Percentiles rank a stretch among this genome's conserved stretches.
Conservation (phyloP, 257 asterid species). For the Ligustrum vulgare region DNA sequence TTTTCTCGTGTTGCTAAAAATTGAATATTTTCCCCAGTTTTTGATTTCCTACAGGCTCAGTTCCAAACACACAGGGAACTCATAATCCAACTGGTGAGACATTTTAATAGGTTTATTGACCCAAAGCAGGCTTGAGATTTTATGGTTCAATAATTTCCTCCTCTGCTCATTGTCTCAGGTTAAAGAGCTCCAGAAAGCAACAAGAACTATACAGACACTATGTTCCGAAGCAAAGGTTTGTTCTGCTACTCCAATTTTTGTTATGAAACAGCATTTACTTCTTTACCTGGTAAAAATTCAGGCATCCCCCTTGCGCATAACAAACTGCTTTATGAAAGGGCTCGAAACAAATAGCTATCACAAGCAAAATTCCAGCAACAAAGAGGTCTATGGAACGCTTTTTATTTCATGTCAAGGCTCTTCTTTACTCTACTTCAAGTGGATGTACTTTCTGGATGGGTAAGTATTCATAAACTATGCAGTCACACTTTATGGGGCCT, state of each 20-base stretch:
- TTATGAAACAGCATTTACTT: constrained; percentile 13
- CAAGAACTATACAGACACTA: constrained; percentile 76
- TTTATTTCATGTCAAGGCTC: constrained; percentile 84
- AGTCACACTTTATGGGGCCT: not conserved
- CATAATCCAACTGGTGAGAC: constrained; percentile 71
- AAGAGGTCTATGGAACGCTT: constrained; percentile 92
- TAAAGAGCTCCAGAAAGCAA: constrained; percentile 85
- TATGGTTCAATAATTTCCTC: constrained; percentile 22
- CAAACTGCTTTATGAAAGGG: constrained; percentile 47
- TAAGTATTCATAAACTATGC: constrained; percentile 23
- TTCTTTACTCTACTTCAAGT: constrained; percentile 66
- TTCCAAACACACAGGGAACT: constrained; percentile 62
- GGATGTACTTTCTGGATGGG: constrained; percentile 95
- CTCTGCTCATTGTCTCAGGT: constrained; percentile 43
- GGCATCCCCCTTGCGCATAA: not conserved
- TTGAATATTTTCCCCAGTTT: constrained; percentile 48
- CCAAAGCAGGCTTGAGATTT: not conserved
- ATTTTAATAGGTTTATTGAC: constrained; percentile 19
- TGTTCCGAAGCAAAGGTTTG: constrained; percentile 93
- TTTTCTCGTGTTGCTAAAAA: constrained; percentile 18
- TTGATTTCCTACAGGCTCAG: constrained; percentile 66
- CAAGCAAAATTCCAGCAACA: constrained; percentile 76
- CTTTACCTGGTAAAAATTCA: not conserved
- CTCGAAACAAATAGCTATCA: constrained; percentile 66
- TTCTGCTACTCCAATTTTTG: constrained; percentile 16